Percentiles rank a stretch among this genome's conserved stretches.
phyloP scores from a whole-genome alignment of 805 yeast species.

The Candida cerambycidarum region DNA sequence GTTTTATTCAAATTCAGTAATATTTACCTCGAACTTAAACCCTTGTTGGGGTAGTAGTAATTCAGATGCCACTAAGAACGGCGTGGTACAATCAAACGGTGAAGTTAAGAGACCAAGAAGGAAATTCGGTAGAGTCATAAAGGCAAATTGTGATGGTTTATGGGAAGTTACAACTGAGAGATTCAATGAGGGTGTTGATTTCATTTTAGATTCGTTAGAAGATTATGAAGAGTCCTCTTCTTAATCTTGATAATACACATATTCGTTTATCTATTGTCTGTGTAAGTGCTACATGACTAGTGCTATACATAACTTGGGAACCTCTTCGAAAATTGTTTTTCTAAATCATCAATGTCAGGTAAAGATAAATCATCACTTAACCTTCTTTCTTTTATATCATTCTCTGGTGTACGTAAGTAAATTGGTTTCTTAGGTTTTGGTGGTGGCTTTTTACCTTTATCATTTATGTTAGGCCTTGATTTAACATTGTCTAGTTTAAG shows the following conservation, averaged over 20 bases:
- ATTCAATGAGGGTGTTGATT: conserved; percentile 83
- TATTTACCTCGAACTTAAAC: conserved; percentile 74
- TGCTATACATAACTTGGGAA: conserved; percentile 59
- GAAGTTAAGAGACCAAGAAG: conserved; percentile 72
- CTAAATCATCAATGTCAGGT: conserved; percentile 60
- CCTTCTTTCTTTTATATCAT: conserved; percentile 20
- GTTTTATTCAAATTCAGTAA: conserved; percentile 83
- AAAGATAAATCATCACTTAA: conserved; percentile 44
- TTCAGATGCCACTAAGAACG: conserved; percentile 20
- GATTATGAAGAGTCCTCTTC: conserved; percentile 26
- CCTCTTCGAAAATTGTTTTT: conserved; percentile 53
- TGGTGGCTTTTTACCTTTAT: conserved; percentile 38
- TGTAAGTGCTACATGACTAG: too few relatives aligned
- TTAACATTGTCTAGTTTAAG: not conserved
- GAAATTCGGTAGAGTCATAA: conserved; percentile 86
- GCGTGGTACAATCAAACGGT: conserved; percentile 19
- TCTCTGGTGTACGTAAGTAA: conserved; percentile 42
- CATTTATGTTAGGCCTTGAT: not conserved
- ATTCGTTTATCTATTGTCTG: too few relatives aligned
- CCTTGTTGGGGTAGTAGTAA: conserved; percentile 65
- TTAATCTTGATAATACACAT: too few relatives aligned
- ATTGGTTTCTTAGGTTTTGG: conserved; percentile 68
- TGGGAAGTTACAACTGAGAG: conserved; percentile 77
- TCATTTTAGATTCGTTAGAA: conserved; percentile 75
- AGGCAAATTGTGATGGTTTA: conserved; percentile 69